Evolutionary conservation across 73 alveolate species (phyloP), one percentile per base, ranked within the genome.

Genomic region (Paramecium pentaurelia): DNA sequence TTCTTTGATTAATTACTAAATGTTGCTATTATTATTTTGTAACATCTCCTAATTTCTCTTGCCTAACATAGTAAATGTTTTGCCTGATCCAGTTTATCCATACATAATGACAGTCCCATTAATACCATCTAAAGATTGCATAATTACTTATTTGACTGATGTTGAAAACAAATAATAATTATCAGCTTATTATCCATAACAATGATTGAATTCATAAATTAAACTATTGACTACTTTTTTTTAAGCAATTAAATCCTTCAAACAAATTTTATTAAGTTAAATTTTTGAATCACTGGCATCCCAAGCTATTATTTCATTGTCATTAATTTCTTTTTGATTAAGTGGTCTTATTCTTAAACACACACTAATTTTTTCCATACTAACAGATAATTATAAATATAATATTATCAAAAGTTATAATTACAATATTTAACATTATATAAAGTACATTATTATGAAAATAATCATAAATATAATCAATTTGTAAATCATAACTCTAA

Each of bases 81-180:
- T 80, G 25, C 91, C 91, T 20, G 77, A 40, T 8, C 91, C 91
- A 10, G 91, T 80, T 14, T 80, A 49, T 22, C 91, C 91, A 80
- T 80, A 80, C 91, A 80, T 80, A 32, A 80, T 45, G 12, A 80
- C 73, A 32, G 91, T 80, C n/a, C 91, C 91, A 80, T 80, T 80
- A 27, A 80, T 80, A 2, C 77, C 91, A 38, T 80, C 75, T 27
- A 80, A 45, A 12, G 91, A 42, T 80, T 80, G 73, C 75, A 80
- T 40, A n/a, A 80, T 44, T 25, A 80, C 75, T 27, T 40, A 10
- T 22, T 80, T 44, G 27, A 80, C 91, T 14, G 77, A 42, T 0
- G 44, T 42, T 27, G 47, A 80, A 47, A 80, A 80, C 20, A 80
- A 27, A 14, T 44, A 42, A 54, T 44, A 80, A 25, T 80, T 80